Base-by-base conservation (phyloP, 2,329 filamentous ascomycete species). In the Catunica adiposa region DNA sequence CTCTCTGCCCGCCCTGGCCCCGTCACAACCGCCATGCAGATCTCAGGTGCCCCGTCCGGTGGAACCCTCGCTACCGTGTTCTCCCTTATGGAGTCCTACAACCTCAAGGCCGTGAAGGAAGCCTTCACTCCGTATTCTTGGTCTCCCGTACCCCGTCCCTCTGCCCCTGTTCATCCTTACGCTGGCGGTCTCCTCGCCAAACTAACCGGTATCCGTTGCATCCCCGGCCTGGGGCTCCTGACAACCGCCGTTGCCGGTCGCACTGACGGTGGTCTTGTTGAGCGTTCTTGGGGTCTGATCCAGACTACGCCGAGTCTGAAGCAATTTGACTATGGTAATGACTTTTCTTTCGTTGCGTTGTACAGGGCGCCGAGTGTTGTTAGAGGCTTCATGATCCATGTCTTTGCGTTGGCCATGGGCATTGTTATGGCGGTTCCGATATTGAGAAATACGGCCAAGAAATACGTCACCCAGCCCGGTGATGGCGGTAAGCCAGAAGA, bases 1-100 rank as follows among this genome's bases (percentile, higher is more conserved):
- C 65, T 80, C 22, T 69, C 70, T 17, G 71, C 71, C 2, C 68
- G 70, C 14, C 77, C 75, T 1, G 68, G 68, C 50, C 76, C 82
- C 57, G 76, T 80, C 15, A 71, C 75, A 1, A 64, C 83, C 15
- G 73, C 73, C 1, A 62, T 77, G 29, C 67, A 74, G 57, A 67
- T 75, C 17, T 66, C 64, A 70, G 65, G 69, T 25, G 62, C 67
- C 1, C 74, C 78, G 2, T 84, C 80, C 1, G 81, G 81, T n/a
- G 82, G 82, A 50, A 83, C 85, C 1, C 68, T 89, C 3, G 73
- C 78, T 34, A 89, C 87, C 0, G 70, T 81, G 3, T 66, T 96
- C 14, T 75, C 65, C 50, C 61, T 80, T 22, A 71, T 80, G 56
- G 79, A 83, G 25, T 65, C 67, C 48, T 80, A 74, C 62, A 67